Evolutionary conservation across 352 stramenopile genomes (phyloP), one percentile per base, ranked within the genome.

Genomic region (Pythium apleroticum): DNA sequence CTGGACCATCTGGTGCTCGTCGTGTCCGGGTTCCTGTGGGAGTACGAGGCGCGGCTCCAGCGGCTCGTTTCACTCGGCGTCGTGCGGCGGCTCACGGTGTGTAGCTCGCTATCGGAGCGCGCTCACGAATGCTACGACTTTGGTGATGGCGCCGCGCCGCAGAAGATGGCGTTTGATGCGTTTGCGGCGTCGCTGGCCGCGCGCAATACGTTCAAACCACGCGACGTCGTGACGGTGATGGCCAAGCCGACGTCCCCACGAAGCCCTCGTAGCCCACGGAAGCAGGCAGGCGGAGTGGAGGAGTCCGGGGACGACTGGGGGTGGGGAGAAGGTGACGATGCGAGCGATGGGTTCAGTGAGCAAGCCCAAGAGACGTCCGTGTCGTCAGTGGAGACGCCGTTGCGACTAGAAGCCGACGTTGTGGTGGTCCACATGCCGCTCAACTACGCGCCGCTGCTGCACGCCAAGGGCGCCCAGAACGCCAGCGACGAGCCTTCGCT

Each of bases 81-180:
- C 49, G 53, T 84, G 7, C 70, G 56, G 19, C 74, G 68, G 0
- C 61, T 91, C 14, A 81, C 74, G n/a, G 52, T 91, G 31, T 87
- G 75, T 67, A 88, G 80, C 69, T 86, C 72, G 33, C 69, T 91
- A 19, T 90, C 83, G 28, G 83, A 91, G 70, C 69, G 73, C 11
- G 78, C 83, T 0, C 83, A 91, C 62, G 80, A 89, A 67, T 91
- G 83, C 65, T 88, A 73, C 50, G 77, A 89, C 65, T 84, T 88
- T 49, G 62, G 65, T 24, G 66, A 57, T 4, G 58, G 39, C 20
- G 45, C 37, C 10, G 35, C 12, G 62, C 65, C 57, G 25, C 35
- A 7, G 37, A 69, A 70, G 31, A 91, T 91, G 80, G 61, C 72
- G 12, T 89, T 89, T 53, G 73, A 80, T 3, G 63, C 61, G 1